Evolutionary conservation across 768 basidiomycete genomes (phyloP), one percentile per base, ranked within the genome.

Genomic region (Collybia sordida): DNA sequence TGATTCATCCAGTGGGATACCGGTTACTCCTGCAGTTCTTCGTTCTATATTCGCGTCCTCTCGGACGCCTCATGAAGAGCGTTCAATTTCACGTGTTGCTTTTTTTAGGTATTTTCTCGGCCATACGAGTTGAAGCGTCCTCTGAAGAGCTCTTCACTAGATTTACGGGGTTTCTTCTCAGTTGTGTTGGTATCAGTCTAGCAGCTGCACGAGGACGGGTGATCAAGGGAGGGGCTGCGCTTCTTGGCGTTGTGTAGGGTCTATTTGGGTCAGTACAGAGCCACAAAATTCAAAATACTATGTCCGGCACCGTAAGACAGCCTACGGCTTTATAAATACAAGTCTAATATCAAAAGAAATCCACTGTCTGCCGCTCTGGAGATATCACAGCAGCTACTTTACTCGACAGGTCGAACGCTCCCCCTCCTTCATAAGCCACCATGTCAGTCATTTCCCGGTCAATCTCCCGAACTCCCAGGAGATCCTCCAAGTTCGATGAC

Each of bases 21-120:
- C 90, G 48, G 88, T 93, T 17, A 92, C 90, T 0, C 90, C 90
- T 8, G 86, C 87, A 8, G 85, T 89, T 1, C 64, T 93, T 51
- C 78, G 90, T 35, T 85, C 88, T 44, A 93, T 93, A 57, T 93
- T 93, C 65, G 82, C 91, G 22, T 93, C 90, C 11, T 93, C 90
- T 18, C 81, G 90, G 12, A 86, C 88, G 0, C 81, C 86, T 2
- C 72, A 86, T 48, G 90, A 93, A 63, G 90, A 93, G 64, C 81
- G 91, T 23, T 84, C 88, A 0, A 83, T 93, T 45, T 93, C 90
- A 34, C 81, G 90, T 12, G 77, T 90, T 45, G 90, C 91, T 24
- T 93, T 93, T 73, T 93, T 93, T 67, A 81, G 91, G 90, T 88
- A 64, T 40, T 48, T 49, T 46, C 19, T 37, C 31, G 50, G 35